A percentile compares a stretch with the other conserved stretches of the same genome.
Evolutionary conservation across 208 protist genomes (phyloP).

Genomic region (Phytomonas francai): DNA sequence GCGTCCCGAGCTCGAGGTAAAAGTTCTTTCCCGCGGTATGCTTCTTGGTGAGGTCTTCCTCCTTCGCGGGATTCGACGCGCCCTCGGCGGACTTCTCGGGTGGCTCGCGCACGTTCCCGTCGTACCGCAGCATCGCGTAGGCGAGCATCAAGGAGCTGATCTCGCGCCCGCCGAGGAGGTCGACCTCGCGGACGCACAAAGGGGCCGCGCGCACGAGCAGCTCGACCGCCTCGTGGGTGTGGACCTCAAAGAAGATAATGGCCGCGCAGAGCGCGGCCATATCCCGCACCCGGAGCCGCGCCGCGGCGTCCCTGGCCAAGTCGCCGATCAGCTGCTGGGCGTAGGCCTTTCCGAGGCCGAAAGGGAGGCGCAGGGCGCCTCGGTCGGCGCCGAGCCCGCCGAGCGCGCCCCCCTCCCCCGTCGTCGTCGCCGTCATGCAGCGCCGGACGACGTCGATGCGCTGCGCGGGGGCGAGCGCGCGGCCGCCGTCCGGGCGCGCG

Average conservation of each 20-base stretch:
- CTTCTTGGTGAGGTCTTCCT: background rate
- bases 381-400: constrained; percentile 18
- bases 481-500: no score
- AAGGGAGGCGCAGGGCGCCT: constrained; percentile 37
- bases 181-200: constrained; percentile 24
- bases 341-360: constrained; percentile 41
- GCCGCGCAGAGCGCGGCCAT: constrained; percentile 47
- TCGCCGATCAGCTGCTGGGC: constrained; percentile 12
- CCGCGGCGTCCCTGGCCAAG: background rate
- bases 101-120: constrained; percentile 16
- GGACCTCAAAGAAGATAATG: constrained; percentile 60
- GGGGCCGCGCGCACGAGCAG: constrained; percentile 43
- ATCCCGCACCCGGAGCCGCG: constrained; percentile 18
- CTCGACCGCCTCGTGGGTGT: constrained; percentile 25
- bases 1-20: constrained; percentile 43
- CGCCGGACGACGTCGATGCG: no score
- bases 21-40: constrained; percentile 19
- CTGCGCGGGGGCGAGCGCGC: no score
- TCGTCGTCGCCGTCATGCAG: no score
- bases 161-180: constrained; percentile 44
- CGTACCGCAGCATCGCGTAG: constrained; percentile 45
- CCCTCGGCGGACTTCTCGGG: background rate
- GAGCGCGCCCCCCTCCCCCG: background rate
- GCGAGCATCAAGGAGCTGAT: constrained; percentile 50
- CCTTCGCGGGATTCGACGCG: background rate